Evolutionary conservation across 352 stramenopile species (phyloP).

Genomic region (Phytophthora fragariaefolia): DNA sequence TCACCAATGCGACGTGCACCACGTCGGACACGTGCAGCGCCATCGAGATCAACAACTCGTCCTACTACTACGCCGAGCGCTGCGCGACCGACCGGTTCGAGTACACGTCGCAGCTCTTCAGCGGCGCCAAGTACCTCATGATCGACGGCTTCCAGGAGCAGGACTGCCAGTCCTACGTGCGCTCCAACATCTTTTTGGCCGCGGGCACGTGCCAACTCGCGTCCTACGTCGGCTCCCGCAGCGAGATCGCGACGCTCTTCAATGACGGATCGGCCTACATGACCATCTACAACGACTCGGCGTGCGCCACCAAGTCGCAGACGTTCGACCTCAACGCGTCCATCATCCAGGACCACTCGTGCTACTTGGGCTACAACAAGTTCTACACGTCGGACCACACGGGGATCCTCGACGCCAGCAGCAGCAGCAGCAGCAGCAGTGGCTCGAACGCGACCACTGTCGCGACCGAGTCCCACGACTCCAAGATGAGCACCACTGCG

Average conservation of each 20-base stretch:
- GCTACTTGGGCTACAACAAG: slow-evolving; percentile 42
- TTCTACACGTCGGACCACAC: slow-evolving; percentile 44
- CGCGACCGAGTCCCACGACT: slow-evolving; percentile 17
- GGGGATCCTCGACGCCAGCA: slow-evolving; percentile 4
- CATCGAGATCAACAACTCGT: slow-evolving; percentile 41
- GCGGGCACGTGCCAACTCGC: slow-evolving; percentile 45
- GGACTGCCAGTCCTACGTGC: slow-evolving; percentile 29
- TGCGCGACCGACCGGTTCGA: slow-evolving; percentile 40
- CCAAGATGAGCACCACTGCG: slow-evolving; percentile 26
- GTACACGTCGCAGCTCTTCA: slow-evolving; percentile 43
- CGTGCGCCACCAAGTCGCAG: slow-evolving; percentile 35
- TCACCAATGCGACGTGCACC: slow-evolving; percentile 24
- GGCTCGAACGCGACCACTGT: slow-evolving; percentile 10
- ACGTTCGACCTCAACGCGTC: slow-evolving; percentile 37
- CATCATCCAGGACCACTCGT: slow-evolving; percentile 31
- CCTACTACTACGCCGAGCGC: slow-evolving; percentile 44
- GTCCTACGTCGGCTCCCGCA: slow-evolving; percentile 40
- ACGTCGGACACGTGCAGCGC: slow-evolving; percentile 33
- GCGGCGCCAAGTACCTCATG: slow-evolving; percentile 46
- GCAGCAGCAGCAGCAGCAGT: slow-evolving; percentile 9
- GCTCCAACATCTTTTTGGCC: slow-evolving; percentile 43
- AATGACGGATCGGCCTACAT: slow-evolving; percentile 47
- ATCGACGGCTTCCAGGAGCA: slow-evolving; percentile 41
- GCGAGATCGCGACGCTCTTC: slow-evolving; percentile 42
- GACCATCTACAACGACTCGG: slow-evolving; percentile 51